Conservation (phyloP, 2,329 filamentous ascomycete genomes). For the Tothia fuscella region DNA sequence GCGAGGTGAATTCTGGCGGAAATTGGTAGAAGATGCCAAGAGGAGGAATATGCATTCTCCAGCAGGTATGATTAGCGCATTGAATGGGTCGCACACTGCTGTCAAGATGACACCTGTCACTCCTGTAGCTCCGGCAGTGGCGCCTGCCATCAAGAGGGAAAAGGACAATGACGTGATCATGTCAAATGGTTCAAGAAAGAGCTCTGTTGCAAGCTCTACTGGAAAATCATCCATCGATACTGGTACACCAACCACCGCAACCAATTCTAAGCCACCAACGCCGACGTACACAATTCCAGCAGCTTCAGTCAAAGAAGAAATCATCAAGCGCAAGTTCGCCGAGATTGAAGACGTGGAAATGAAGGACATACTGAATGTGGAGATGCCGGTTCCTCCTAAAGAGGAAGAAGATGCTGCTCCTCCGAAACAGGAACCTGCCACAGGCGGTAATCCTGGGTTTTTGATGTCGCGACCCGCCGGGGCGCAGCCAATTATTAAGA, state of each 20-base stretch:
- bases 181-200: conserved; percentile 3
- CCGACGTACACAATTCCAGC: background rate
- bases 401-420: background rate
- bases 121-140: no score
- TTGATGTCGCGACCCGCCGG: no score
- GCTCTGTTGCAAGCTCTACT: background rate
- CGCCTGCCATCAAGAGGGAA: background rate
- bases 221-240: background rate
- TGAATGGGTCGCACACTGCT: conserved; percentile 2
- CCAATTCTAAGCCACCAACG: no score
- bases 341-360: conserved; percentile 11
- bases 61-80: background rate
- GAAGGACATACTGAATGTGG: conserved; percentile 12
- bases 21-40: conserved; percentile 53
- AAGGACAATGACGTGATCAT: background rate
- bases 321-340: conserved; percentile 1
- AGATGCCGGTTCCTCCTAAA: background rate
- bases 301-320: background rate
- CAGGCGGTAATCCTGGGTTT: background rate
- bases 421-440: background rate
- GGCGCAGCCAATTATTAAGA: no score
- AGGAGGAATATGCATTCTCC: conserved; percentile 2
- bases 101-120: no score
- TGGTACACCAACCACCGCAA: no score
- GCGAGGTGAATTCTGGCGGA: conserved; percentile 83